phyloP scores from a whole-genome alignment of 2,329 filamentous ascomycete genomes.

The Penicillium sp. region DNA sequence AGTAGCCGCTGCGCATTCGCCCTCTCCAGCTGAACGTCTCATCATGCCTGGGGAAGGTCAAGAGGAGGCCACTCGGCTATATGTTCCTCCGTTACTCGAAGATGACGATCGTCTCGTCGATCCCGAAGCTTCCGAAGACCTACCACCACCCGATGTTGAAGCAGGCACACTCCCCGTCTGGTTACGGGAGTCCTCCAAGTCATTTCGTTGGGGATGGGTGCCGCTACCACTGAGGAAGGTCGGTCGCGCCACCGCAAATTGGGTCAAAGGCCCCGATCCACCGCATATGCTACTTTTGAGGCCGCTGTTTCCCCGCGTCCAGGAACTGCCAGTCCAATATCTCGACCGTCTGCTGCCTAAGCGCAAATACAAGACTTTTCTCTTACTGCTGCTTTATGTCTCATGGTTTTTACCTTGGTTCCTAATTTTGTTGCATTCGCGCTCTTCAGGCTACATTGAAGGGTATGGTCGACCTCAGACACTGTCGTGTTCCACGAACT shows the following conservation, averaged over 20 bases:
- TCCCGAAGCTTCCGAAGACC: conserved; percentile 37
- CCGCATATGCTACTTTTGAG: conserved; percentile 48
- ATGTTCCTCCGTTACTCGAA: conserved; percentile 36
- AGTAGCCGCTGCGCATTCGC: not conserved
- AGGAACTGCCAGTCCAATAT: conserved; percentile 48
- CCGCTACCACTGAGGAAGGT: conserved; percentile 48
- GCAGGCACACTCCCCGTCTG: conserved; percentile 45
- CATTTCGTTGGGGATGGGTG: conserved; percentile 51
- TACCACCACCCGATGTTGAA: conserved; percentile 31
- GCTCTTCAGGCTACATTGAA: conserved; percentile 50
- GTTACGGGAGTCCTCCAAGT: conserved; percentile 50
- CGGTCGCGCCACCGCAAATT: conserved; percentile 44
- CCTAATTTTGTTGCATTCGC: conserved; percentile 47
- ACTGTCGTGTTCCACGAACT: conserved; percentile 48
- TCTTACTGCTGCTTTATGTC: conserved; percentile 47
- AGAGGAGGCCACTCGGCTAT: conserved; percentile 33
- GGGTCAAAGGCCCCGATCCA: conserved; percentile 52
- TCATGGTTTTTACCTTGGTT: conserved; percentile 52
- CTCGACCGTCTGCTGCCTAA: conserved; percentile 49
- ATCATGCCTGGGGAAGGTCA: conserved; percentile 34
- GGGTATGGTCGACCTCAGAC: conserved; percentile 49
- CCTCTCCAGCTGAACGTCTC: not conserved
- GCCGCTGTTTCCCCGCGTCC: conserved; percentile 49
- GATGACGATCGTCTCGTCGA: conserved; percentile 36
- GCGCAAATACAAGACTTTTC: conserved; percentile 45